phyloP scores from a whole-genome alignment of 257 asterid genomes.

The Anisodus acutangulus region DNA sequence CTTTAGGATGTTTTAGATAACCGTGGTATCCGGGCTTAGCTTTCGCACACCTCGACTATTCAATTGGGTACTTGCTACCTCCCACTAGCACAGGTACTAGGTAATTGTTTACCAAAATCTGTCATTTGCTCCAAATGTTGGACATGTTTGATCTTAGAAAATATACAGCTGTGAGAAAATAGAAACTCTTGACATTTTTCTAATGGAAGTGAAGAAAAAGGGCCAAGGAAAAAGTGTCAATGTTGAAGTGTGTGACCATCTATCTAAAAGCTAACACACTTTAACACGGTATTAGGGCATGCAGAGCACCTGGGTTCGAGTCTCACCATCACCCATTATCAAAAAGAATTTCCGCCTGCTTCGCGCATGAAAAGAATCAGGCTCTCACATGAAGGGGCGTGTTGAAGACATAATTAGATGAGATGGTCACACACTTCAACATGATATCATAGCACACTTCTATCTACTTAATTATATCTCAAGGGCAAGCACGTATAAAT shows the following conservation, averaged over 20 bases:
- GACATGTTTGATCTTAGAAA: not conserved
- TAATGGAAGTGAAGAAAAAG: not conserved
- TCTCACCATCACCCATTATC: not conserved
- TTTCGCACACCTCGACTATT: not conserved
- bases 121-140: not conserved
- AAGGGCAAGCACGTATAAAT: not conserved
- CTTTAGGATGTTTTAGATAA: not conserved
- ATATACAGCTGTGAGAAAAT: not conserved
- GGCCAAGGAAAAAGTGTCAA: not conserved
- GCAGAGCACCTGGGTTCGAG: not conserved
- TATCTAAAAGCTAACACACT: not conserved
- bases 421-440: not conserved
- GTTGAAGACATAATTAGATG: not conserved
- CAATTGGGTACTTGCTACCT: not conserved
- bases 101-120: not conserved
- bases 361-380: not conserved
- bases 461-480: not conserved
- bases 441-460: not conserved
- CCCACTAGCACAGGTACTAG: not conserved
- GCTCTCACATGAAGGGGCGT: not conserved
- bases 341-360: not conserved
- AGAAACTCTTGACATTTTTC: not conserved
- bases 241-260: not conserved
- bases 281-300: not conserved
- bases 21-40: not conserved